Evolutionary conservation across 768 basidiomycete genomes (phyloP), one percentile per base, ranked within the genome.

Genomic region (Tylopilus rubrobrunneus): DNA sequence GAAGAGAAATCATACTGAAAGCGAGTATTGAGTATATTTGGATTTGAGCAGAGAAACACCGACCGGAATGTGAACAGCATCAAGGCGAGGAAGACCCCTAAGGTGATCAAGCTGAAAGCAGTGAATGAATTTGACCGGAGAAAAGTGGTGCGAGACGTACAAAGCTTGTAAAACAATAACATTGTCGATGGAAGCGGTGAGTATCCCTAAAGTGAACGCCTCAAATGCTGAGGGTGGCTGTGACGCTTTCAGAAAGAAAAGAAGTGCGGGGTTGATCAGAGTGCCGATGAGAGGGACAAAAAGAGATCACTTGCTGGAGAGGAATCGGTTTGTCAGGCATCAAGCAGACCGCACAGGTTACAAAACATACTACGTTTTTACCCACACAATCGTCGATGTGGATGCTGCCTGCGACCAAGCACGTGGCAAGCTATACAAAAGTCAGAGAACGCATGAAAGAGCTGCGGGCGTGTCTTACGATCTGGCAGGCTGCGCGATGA

Each of bases 61-160:
- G 56, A 88, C 89, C 78, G 94, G 68, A 97, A 77, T 1, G 97
- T 98, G 76, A 97, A 98, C 49, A 98, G 70, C 0, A 95, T 98
- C 57, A 99, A 73, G 7, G 95, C 97, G 39, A 92, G 71, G 80
- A 99, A 98, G 43, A 98, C 86, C 14, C 93, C 93, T 3, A 90
- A 74, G 1, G 95, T 97, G 63, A 98, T 92, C 49, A 96, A 71
- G 49, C 87, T 87, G 67, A 33, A 39, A 42, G 40, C 50, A 34
- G 62, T 63, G 31, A 62, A 52, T 51, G 28, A 39, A 43, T 45
- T 5, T 12, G 31, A 45, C 45, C 19, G 21, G 39, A 28, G 45
- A 19, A 31, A 14, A 36, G 29, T 29, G 41, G 28, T 29, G 52
- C 8, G 43, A 37, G 50, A 71, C 86, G 66, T 67, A 90, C 81